Conservation (phyloP, 2,329 filamentous ascomycete genomes). For the Xylariaceae sp. region DNA sequence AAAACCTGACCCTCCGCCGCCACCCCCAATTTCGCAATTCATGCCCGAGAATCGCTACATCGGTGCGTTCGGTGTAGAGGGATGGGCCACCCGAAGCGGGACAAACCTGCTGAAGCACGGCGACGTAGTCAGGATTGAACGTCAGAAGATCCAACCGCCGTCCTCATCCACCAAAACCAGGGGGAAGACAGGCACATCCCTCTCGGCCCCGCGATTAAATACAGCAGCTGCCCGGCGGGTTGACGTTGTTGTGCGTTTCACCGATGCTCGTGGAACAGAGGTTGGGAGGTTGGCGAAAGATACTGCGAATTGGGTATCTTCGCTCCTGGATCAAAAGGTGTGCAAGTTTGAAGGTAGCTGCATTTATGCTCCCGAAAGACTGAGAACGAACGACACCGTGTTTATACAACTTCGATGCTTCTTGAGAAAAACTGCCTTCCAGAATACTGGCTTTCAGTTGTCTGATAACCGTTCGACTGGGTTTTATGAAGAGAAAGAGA, state of each 20-base stretch:
- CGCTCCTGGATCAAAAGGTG: constrained; percentile 85
- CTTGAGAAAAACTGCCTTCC: constrained; percentile 74
- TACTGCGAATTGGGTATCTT: constrained; percentile 87
- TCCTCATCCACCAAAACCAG: constrained; percentile 42
- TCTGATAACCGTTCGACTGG: constrained; percentile 71
- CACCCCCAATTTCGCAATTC: constrained; percentile 16
- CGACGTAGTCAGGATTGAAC: constrained; percentile 83
- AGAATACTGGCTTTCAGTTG: constrained; percentile 61
- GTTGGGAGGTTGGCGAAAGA: constrained; percentile 87
- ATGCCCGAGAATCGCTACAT: constrained; percentile 67
- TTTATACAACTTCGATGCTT: constrained; percentile 85
- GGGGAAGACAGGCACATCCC: constrained; percentile 43
- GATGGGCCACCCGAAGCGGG: constrained; percentile 89
- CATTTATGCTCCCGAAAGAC: constrained; percentile 82
- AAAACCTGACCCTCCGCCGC: constrained; percentile 14
- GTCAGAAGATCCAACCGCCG: constrained; percentile 72
- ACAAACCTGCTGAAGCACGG: constrained; percentile 74
- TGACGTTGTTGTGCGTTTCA: constrained; percentile 92
- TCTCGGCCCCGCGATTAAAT: constrained; percentile 41
- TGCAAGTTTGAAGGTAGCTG: constrained; percentile 86
- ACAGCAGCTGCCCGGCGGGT: constrained; percentile 65
- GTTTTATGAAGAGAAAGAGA: constrained; percentile 84
- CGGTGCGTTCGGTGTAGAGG: constrained; percentile 87
- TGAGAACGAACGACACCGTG: constrained; percentile 92
- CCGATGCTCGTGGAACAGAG: constrained; percentile 75